Evolutionary conservation across 2,329 filamentous ascomycete species (phyloP).

Genomic region (Leptographium lundbergii): DNA sequence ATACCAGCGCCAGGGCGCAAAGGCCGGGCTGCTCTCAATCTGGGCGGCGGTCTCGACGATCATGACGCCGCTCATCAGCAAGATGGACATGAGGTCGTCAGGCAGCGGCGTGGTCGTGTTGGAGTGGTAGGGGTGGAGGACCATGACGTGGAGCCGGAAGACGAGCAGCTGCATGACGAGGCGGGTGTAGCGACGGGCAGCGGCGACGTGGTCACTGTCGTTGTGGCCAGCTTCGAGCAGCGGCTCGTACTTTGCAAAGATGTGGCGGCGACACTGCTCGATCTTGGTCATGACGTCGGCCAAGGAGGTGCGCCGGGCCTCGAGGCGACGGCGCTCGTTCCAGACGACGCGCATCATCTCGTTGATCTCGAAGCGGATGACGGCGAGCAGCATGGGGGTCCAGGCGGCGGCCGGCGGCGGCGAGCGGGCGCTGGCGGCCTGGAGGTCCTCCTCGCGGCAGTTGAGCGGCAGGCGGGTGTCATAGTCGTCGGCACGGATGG

Average conservation of each 20-base stretch:
- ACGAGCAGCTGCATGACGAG: conserved; percentile 53
- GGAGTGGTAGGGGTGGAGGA: conserved; percentile 54
- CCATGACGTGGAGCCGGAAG: conserved; percentile 51
- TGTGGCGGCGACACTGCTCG: conserved; percentile 51
- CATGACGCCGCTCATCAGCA: conserved; percentile 47
- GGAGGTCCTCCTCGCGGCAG: conserved; percentile 53
- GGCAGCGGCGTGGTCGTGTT: conserved; percentile 37
- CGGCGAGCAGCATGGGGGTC: conserved; percentile 54
- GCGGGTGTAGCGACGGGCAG: conserved; percentile 50
- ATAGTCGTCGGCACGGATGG: conserved; percentile 62
- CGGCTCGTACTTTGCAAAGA: conserved; percentile 53
- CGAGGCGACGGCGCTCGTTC: conserved; percentile 54
- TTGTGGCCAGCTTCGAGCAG: conserved; percentile 44
- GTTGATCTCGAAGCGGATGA: conserved; percentile 60
- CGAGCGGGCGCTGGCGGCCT: conserved; percentile 21
- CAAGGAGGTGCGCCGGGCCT: conserved; percentile 46
- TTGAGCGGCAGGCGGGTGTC: conserved; percentile 63
- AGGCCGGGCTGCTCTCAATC: conserved; percentile 29
- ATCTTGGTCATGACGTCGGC: conserved; percentile 55
- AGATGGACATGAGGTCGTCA: conserved; percentile 48
- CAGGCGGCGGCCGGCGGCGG: conserved; percentile 37
- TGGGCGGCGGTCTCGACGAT: conserved; percentile 35
- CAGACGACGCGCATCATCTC: conserved; percentile 61
- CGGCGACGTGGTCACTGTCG: not conserved
- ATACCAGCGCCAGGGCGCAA: conserved; percentile 58